These are phyloP conservation scores for Zea luxurians DNA, from an alignment of 176 grass and related monocot species.

Conservation along the genomic window DNA sequence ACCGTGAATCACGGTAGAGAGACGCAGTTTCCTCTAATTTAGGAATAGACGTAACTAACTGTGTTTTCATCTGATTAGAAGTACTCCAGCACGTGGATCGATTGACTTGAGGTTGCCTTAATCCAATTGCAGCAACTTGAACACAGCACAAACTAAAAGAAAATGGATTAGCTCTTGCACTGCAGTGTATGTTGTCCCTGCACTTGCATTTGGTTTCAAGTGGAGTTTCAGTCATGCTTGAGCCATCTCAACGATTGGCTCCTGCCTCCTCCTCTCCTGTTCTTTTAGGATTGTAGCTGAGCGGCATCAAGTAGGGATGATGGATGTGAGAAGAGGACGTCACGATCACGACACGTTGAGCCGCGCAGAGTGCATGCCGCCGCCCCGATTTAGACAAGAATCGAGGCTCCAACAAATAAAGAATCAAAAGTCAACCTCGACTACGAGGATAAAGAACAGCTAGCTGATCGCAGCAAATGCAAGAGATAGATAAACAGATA, in stretches of 20 bases:
- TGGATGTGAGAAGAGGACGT: neutral
- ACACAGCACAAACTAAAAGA: neutral
- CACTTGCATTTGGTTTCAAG: neutral
- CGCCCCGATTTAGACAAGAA: neutral
- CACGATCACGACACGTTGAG: constrained; percentile 14
- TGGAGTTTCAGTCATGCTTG: neutral
- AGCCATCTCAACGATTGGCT: neutral
- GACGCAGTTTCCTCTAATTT: no score
- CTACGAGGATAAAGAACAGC: neutral
- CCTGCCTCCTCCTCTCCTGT: neutral
- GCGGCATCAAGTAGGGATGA: neutral
- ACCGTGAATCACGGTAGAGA: no score
- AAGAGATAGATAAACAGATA: neutral
- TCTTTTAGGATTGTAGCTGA: no score
- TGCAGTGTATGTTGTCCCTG: neutral
- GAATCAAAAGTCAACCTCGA: constrained; percentile 45
- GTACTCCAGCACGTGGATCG: constrained; percentile 35
- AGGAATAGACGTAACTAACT: no score
- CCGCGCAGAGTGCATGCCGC: neutral
- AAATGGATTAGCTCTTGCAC: neutral
- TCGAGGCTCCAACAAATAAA: neutral
- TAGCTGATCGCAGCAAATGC: neutral
- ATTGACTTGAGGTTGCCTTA: constrained; percentile 35
- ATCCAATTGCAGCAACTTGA: constrained; percentile 13
- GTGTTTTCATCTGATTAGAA: no score